Percentiles rank a stretch among this genome's conserved stretches.
Evolutionary conservation across 1,284 basidiomycete genomes (phyloP).

Genomic region (Afroboletus lepidellus): DNA sequence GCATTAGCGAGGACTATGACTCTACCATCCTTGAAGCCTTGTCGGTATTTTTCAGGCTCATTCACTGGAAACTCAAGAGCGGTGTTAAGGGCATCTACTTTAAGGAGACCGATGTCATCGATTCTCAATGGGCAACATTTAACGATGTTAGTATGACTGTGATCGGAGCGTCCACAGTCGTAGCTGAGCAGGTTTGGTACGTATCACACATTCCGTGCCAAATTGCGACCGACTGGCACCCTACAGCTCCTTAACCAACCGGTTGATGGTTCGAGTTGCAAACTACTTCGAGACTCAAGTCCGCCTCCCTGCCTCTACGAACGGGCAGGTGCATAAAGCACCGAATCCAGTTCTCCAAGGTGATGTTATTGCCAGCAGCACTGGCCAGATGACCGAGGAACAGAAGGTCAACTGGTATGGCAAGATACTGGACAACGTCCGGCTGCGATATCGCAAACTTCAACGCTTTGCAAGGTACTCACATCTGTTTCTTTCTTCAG

Average conservation of each 20-base stretch:
- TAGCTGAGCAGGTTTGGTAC: slow-evolving; percentile 93
- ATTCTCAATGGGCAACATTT: slow-evolving; percentile 95
- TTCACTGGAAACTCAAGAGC: slow-evolving; percentile 95
- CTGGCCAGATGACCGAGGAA: slow-evolving; percentile 66
- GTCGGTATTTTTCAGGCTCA: slow-evolving; percentile 88
- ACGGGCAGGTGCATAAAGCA: slow-evolving; percentile 24
- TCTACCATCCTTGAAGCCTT: slow-evolving; percentile 85
- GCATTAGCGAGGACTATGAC: slow-evolving; percentile 90
- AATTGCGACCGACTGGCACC: slow-evolving; percentile 1
- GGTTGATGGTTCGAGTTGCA: slow-evolving; percentile 85
- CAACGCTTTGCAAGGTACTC: slow-evolving; percentile 87
- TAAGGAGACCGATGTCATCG: slow-evolving; percentile 96
- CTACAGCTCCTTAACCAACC: slow-evolving; percentile 80
- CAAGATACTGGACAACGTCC: slow-evolving; percentile 92
- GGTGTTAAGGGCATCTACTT: slow-evolving; percentile 92
- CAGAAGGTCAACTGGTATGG: slow-evolving; percentile 89
- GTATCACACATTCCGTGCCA: slow-evolving; percentile 21
- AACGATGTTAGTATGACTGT: slow-evolving; percentile 91
- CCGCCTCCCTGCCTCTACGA: slow-evolving; percentile 57
- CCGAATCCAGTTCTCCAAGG: slow-evolving; percentile 25
- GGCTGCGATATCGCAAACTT: slow-evolving; percentile 90
- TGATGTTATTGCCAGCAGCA: slow-evolving; percentile 26
- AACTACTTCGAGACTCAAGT: slow-evolving; percentile 95
- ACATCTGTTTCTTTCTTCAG: not conserved
- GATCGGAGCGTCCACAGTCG: slow-evolving; percentile 85